Evolutionary conservation across 2,329 filamentous ascomycete genomes (phyloP), one percentile per base, ranked within the genome.

Genomic region (Talaromyces albobiverticillius): DNA sequence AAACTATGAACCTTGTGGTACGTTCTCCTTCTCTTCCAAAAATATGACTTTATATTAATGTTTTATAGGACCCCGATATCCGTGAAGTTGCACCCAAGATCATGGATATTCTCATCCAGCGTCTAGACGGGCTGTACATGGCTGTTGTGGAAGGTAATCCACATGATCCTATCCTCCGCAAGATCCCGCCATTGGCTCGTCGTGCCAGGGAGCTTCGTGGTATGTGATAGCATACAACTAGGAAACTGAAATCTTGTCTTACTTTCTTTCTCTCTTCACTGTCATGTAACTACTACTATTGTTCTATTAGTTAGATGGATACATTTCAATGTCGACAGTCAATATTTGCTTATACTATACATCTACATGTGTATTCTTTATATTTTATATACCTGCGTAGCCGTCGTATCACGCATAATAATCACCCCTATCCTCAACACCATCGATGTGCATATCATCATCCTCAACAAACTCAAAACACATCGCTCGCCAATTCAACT

Each of bases 61-160:
- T 47, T 26, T 18, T 2, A 11, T 56, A 81, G 78, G 78, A 82
- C 58, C 62, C 71, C 36, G 82, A 85, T 45, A 78, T 84, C 53
- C 71, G 68, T 41, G 79, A 83, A 53, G 78, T 85, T 16, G 77
- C 79, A 11, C 80, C 81, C 1, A 77, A 77, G 64, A 83, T 85
- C 57, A 82, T 85, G 76, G 79, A 83, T 29, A 78, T 84, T 53
- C 71, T 86, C 43, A 76, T 75, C 46, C 73, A 81, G 62, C 79
- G 83, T 46, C 71, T 86, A 45, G 79, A 84, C 52, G 71, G 69
- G 26, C 72, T 81, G 18, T 85, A 84, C 67, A 81, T 84, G 74
- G 66, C 73, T 22, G 74, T 84, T 51, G 79, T 80, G 3, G 76
- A 83, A 66, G 74, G 65, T 40, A 73, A 76, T 36, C 78, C 79